Evolutionary conservation across 179 eudicot genomes (phyloP), one percentile per base, ranked within the genome.

Genomic region (Corrigiola litoralis): DNA sequence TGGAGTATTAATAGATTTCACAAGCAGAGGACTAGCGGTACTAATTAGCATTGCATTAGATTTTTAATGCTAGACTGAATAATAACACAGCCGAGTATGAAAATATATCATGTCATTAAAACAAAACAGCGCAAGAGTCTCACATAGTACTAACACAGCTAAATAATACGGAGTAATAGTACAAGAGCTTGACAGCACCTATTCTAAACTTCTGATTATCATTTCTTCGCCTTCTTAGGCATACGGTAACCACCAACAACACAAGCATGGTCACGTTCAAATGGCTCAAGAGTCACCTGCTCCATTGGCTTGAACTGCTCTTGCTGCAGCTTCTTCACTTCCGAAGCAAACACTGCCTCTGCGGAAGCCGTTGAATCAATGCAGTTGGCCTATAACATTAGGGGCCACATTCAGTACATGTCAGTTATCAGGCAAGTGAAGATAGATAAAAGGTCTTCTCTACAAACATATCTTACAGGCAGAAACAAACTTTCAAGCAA

Each of bases 241-340:
- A 72, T 67, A 0, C 95, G 82, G 47, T 87, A 87, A 17, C 79
- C 79, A 51, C 90, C 90, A 16, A 86, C 87, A n/a, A 88, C 96
- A 73, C 92, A 86, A 65, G 92, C 92, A 64, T 88, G 96, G 78
- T 88, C 92, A 28, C 92, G 79, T 66, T 88, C 92, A 49, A 84
- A 88, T 1, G 92, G 96, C 54, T 88, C 96, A 7, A 88, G 85
- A 18, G 96, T 88, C 14, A 86, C 92, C 77, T 88, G 92, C 68
- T 88, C 92, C 31, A 70, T 75, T 16, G 92, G 86, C 77, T 85
- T 88, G 75, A 89, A 78, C 73, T 87, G 88, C 41, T 87, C 96
- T 8, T 79, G 88, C 55, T 85, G 94, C n/a, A 89, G 77, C 75
- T 85, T 87, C 77, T 84, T 89, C 65, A 89, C 96, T 77, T 89